Conservation (phyloP, 1,284 basidiomycete species). For the Papiliotrema laurentii region DNA sequence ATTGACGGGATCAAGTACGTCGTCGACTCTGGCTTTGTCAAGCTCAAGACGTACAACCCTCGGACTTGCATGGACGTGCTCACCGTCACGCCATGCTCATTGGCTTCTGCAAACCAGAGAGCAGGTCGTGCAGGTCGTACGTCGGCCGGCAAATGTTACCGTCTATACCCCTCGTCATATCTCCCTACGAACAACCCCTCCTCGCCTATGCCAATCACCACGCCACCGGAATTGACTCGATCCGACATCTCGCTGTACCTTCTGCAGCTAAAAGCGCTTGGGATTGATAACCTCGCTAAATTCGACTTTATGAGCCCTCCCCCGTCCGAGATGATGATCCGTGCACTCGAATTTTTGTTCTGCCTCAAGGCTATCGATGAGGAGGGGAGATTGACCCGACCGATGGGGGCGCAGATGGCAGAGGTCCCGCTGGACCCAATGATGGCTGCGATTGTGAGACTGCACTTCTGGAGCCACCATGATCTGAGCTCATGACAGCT, state of each 20-base stretch:
- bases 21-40: slow-evolving; percentile 92
- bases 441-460: slow-evolving; percentile 55
- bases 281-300: slow-evolving; percentile 76
- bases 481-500: slow-evolving; percentile 58
- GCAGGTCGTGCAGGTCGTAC: slow-evolving; percentile 89
- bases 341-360: slow-evolving; percentile 66
- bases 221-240: slow-evolving; percentile 83
- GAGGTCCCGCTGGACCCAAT: slow-evolving; percentile 56
- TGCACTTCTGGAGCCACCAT: no score
- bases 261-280: slow-evolving; percentile 87
- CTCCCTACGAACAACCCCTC: slow-evolving; percentile 54
- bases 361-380: slow-evolving; percentile 53
- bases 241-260: slow-evolving; percentile 83
- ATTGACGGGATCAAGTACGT: slow-evolving; percentile 94
- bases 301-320: slow-evolving; percentile 92
- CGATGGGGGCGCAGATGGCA: slow-evolving; percentile 54
- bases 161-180: slow-evolving; percentile 72
- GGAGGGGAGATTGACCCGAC: slow-evolving; percentile 50
- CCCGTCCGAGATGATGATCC: slow-evolving; percentile 75
- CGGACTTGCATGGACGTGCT: slow-evolving; percentile 76
- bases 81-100: slow-evolving; percentile 69
- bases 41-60: slow-evolving; percentile 82
- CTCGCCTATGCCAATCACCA: slow-evolving; percentile 55
- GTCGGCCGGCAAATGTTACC: slow-evolving; percentile 82
- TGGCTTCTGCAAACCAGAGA: slow-evolving; percentile 79